Conservation (phyloP, 139 green algal species). For the Coelastrella sp. region DNA sequence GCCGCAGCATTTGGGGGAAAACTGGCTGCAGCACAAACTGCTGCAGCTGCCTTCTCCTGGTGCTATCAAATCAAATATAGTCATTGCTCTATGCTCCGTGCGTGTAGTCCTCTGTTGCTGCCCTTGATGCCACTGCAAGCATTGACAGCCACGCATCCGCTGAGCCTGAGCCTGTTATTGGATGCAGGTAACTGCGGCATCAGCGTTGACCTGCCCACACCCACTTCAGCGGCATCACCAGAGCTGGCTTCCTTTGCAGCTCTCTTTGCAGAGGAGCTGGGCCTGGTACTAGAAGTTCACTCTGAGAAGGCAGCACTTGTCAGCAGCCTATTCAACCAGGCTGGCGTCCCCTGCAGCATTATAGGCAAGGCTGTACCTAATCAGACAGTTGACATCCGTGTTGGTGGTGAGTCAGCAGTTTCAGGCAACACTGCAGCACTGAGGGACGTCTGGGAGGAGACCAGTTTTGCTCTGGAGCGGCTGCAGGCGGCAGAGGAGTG, state of each 20-base stretch:
- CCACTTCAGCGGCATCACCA: constrained; percentile 43
- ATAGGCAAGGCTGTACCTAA: constrained; percentile 76
- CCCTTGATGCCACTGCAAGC: background rate
- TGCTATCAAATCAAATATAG: background rate
- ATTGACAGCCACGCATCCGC: background rate
- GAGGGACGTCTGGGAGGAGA: constrained; percentile 95
- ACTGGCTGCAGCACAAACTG: constrained; percentile 4
- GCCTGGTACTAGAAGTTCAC: constrained; percentile 94
- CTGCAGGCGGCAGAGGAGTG: constrained; percentile 85
- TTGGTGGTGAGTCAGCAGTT: constrained; percentile 67
- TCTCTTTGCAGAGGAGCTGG: constrained; percentile 97
- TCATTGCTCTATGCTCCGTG: background rate
- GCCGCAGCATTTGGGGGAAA: constrained; percentile 18
- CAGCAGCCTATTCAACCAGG: constrained; percentile 68
- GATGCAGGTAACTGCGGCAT: constrained; percentile 74
- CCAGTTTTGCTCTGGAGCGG: constrained; percentile 92
- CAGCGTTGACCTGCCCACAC: constrained; percentile 72
- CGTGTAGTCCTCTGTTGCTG: too few species aligned
- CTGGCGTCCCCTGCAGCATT: constrained; percentile 70
- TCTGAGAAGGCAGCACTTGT: constrained; percentile 68
- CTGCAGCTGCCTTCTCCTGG: constrained; percentile 6
- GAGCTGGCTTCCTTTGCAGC: constrained; percentile 59
- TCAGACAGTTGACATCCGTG: constrained; percentile 61
- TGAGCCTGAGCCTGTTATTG: background rate
- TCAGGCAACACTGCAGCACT: constrained; percentile 66